phyloP scores from a whole-genome alignment of 2,329 filamentous ascomycete species.

The Emmonsiellopsis sp. region DNA sequence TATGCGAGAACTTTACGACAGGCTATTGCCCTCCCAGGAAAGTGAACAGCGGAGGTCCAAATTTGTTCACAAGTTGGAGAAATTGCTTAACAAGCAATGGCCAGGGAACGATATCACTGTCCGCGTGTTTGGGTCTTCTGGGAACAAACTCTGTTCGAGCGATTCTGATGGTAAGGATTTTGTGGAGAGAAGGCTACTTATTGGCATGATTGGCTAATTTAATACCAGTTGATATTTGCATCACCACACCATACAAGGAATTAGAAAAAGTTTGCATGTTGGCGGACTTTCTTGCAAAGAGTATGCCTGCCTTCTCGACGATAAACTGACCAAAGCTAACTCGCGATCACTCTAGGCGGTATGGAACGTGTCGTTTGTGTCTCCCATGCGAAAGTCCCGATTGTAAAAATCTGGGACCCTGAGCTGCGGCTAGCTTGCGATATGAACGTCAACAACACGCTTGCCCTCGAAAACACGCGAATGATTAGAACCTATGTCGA shows the following conservation, averaged over 20 bases:
- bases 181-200: constrained; percentile 14
- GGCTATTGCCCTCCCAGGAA: constrained; percentile 69
- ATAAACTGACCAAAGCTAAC: constrained; percentile 1
- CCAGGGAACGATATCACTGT: constrained; percentile 83
- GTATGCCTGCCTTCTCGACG: constrained; percentile 45
- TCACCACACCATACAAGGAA: constrained; percentile 81
- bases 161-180: constrained; percentile 75
- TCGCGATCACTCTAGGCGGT: constrained; percentile 53
- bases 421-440: constrained; percentile 83
- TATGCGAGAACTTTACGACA: constrained; percentile 75
- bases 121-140: constrained; percentile 94
- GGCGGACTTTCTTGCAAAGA: constrained; percentile 71
- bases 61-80: constrained; percentile 80
- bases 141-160: constrained; percentile 86
- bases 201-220: constrained; percentile 1
- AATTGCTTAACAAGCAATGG: constrained; percentile 82
- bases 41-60: constrained; percentile 66
- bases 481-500: constrained; percentile 98
- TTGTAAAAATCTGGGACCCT: constrained; percentile 98
- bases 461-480: constrained; percentile 89
- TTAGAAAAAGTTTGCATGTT: constrained; percentile 85
- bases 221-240: constrained; percentile 81
- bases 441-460: constrained; percentile 97
- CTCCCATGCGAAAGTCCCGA: constrained; percentile 88
- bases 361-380: constrained; percentile 97